Percentiles rank a stretch among this genome's conserved stretches.
Evolutionary conservation across 495 filamentous ascomycete genomes (phyloP).

Genomic region (Aspergillus avenaceus): DNA sequence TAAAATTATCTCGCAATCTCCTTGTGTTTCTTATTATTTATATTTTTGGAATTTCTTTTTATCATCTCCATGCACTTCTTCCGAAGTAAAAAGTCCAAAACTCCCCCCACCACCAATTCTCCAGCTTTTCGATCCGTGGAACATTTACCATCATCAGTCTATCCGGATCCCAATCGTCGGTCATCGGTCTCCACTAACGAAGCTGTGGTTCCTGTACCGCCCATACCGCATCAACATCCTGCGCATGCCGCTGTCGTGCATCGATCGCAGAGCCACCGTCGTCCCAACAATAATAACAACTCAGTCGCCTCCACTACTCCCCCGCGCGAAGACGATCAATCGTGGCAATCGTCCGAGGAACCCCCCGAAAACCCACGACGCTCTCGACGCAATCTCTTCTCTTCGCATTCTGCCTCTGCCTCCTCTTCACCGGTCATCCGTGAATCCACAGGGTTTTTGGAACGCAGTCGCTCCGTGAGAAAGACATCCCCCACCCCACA

Average conservation of each 20-base stretch:
- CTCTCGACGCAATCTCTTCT: slow-evolving; percentile 19
- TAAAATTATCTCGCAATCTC: no score
- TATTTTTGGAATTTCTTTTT: no score
- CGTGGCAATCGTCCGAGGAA: no score
- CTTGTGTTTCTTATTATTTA: no score
- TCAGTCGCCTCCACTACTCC: slow-evolving; percentile 13
- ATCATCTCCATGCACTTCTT: slow-evolving; percentile 30
- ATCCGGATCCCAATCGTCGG: slow-evolving; percentile 11
- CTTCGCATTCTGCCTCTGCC: no score
- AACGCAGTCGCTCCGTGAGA: slow-evolving; percentile 17
- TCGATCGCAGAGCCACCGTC: slow-evolving; percentile 30
- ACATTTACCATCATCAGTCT: slow-evolving; percentile 23
- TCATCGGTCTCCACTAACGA: slow-evolving; percentile 19
- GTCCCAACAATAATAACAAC: slow-evolving; percentile 4
- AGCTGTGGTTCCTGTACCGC: slow-evolving; percentile 1
- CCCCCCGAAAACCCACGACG: slow-evolving; percentile 15
- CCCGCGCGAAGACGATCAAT: slow-evolving; percentile 16
- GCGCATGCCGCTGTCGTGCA: slow-evolving; percentile 18
- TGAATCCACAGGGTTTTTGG: slow-evolving; percentile 11
- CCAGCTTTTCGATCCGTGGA: slow-evolving; percentile 31
- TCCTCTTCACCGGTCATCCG: slow-evolving; percentile 10
- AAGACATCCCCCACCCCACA: slow-evolving; percentile 3
- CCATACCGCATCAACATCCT: slow-evolving; percentile 10
- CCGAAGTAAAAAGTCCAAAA: slow-evolving; percentile 25
- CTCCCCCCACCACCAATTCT: slow-evolving; percentile 19